Conservation (phyloP, 164 flowering plant species). For the Kalanchoe fedtschenkoi region DNA sequence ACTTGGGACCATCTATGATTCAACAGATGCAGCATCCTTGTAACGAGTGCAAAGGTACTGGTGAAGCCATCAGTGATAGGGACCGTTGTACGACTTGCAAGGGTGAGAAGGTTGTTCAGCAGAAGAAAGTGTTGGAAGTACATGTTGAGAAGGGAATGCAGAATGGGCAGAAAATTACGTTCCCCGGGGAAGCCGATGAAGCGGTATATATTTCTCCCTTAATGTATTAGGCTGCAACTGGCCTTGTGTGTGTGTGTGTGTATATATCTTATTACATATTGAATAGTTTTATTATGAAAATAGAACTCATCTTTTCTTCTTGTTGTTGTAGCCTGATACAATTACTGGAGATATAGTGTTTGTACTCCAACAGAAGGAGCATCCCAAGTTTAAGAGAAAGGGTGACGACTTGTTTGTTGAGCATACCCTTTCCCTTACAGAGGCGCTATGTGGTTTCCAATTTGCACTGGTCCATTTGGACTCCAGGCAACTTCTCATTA, state of each 20-base stretch:
- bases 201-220: conserved; percentile 17
- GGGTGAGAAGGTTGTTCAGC: conserved; percentile 44
- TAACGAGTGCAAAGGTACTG: conserved; percentile 43
- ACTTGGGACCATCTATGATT: conserved; percentile 50
- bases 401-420: conserved; percentile 53
- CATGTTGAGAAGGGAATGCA: conserved; percentile 50
- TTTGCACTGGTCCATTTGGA: conserved; percentile 47
- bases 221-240: background rate
- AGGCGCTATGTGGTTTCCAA: conserved; percentile 66
- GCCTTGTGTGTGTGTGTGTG: too few relatives aligned
- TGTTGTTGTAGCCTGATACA: conserved; percentile 45
- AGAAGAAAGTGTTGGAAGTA: conserved; percentile 44
- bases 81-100: conserved; percentile 41
- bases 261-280: background rate
- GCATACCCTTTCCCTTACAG: conserved; percentile 42
- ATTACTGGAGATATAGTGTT: conserved; percentile 57
- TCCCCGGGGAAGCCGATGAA: conserved; percentile 58
- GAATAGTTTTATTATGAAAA: background rate
- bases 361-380: conserved; percentile 59
- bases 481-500: conserved; percentile 53
- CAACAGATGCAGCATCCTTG: conserved; percentile 51
- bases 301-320: background rate
- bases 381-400: conserved; percentile 55
- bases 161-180: conserved; percentile 45
- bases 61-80: conserved; percentile 38